Base-by-base conservation (phyloP, 345 rosid genomes). In the Brassica incana region DNA sequence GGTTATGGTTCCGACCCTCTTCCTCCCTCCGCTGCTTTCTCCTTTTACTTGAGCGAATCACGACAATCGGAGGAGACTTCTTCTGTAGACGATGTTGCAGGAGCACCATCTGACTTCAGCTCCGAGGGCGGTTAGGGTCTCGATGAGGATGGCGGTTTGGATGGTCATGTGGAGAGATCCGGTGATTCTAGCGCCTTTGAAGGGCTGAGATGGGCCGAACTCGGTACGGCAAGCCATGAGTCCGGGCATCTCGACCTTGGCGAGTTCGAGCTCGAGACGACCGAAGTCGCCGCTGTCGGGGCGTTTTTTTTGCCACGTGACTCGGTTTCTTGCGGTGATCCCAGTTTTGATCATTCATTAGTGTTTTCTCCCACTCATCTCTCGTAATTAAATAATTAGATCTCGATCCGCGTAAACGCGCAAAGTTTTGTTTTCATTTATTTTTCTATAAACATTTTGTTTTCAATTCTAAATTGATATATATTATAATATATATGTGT, bases 71-170 rank as follows among this genome's bases (percentile, higher is more conserved):
- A 18, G 18, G 18, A 20, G 91, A 86, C 29, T 81, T 81, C 79
- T 92, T 91, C 75, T 83, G 87, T 4, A 88, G 88, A 94, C 92
- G 79, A 94, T 93, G 87, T 93, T 93, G 87, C 97, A 91, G 0
- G 97, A 93, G 76, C 98, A 93, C 98, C 97, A 93, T 27, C 98
- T 88, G 67, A 93, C 97, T 69, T 91, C 91, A 3, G 98, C 97
- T 2, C 97, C 97, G 0, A 93, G 86, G 2, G 97, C 90, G 11
- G 98, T 88, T 8, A 93, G 87, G 65, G 98, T 93, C 63, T 93
- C 98, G 72, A 93, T 93, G 27, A 93, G 89, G 4, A 93, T 97
- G 27, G 94, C 98, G 48, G 97, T 93, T 67, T 93, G 97, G 77
- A 93, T 93, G 0, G 95, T 93, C 98, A 93, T 91, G 90, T 93